Evolutionary conservation across 2,329 filamentous ascomycete species (phyloP).

Genomic region (Apiospora hydei): DNA sequence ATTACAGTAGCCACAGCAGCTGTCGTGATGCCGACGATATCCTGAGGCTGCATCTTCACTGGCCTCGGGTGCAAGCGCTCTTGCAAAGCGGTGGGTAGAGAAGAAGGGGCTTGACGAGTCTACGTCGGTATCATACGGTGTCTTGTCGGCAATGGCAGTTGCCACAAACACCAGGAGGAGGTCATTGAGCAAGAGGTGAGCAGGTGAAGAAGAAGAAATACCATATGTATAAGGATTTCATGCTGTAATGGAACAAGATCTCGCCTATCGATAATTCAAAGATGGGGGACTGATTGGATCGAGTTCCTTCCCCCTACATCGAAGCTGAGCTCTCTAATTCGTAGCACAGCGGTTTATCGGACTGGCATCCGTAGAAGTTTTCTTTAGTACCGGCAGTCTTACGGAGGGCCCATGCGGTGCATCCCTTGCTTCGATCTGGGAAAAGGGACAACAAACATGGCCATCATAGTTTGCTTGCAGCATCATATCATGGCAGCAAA

Average conservation of each 20-base stretch:
- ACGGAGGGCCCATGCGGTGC: background rate
- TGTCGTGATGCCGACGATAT: conserved; percentile 1
- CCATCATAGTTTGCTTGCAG: background rate
- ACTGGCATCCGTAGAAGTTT: background rate
- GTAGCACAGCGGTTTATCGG: background rate
- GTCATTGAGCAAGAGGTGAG: background rate
- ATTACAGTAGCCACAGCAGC: conserved; percentile 7
- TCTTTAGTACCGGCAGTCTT: background rate
- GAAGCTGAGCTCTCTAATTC: background rate
- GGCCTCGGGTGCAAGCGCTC: background rate
- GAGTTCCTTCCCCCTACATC: background rate
- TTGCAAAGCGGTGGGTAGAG: background rate
- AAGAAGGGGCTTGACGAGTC: background rate
- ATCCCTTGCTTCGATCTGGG: conserved; percentile 1
- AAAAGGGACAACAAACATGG: background rate
- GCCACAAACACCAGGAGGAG: background rate
- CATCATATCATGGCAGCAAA: conserved; percentile 7
- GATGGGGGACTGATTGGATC: background rate
- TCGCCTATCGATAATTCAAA: background rate
- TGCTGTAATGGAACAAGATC: background rate
- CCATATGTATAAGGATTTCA: background rate
- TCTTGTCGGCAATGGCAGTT: background rate
- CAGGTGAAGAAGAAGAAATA: background rate
- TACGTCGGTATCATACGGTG: background rate
- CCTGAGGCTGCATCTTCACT: background rate